Base-by-base conservation (phyloP, 2,329 filamentous ascomycete genomes). In the Penicillium vulpinum region DNA sequence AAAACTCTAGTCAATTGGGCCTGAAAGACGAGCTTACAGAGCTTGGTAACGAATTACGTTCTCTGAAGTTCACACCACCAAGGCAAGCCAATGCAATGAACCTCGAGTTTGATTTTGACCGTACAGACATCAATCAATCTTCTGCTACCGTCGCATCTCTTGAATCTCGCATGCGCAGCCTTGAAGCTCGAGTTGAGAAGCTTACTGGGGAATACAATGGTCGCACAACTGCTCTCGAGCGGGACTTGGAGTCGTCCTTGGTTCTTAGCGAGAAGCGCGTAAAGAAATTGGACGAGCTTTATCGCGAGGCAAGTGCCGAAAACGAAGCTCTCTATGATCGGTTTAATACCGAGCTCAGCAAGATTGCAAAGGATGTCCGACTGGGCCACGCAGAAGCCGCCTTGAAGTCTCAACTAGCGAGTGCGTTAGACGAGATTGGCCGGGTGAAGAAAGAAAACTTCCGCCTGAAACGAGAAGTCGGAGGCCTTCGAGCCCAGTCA, bases 281-380 rank as follows among this genome's bases (percentile, higher is more conserved):
- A 57, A 89, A 87, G 66, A 88, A 89, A 39, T 85, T 97, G 51
- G 92, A 97, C 71, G 90, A 95, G 75, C 79, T 96, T 50, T 96
- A 95, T 77, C 89, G 91, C 62, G 91, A 96, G 69, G 85, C 88
- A 16, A 91, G 87, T 66, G 90, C 91, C 0, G 93, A 97, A 78
- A 97, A 97, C 67, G 92, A 97, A 76, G 84, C 93, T 29, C 80
- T 97, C 54, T 97, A 97, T 73, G 89, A 93, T 63, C 88, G 88
- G 59, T 96, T 97, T 79, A 96, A 97, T 68, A 85, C 86, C n/a
- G 93, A 97, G 76, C 78, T 97, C 46, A 88, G 85, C 65, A 91
- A 89, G 78, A 90, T 97, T 58, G 81, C 92, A 41, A 88, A 86
- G 72, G 90, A 88, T 39, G 81, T 94, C 46, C 88, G 88, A 63